phyloP scores from a whole-genome alignment of 345 rosid genomes.

The Populus simonii region DNA sequence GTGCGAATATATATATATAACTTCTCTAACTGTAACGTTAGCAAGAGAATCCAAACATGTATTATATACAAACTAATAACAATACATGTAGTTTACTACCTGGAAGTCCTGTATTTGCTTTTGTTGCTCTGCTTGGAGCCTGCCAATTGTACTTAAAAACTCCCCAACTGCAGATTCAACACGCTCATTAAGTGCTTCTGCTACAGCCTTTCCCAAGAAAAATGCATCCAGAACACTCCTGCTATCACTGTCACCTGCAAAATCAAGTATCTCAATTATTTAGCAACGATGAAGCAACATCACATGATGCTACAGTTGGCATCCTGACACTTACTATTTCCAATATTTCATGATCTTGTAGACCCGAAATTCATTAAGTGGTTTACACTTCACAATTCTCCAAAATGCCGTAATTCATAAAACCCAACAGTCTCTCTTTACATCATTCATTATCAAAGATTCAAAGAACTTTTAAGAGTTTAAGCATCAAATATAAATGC shows the following conservation, averaged over 20 bases:
- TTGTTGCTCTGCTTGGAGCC: constrained; percentile 87
- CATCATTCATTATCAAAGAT: background rate
- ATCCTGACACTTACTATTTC: background rate
- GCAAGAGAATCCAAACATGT: too few species aligned
- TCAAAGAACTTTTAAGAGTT: background rate
- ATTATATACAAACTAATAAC: background rate
- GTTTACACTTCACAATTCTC: background rate
- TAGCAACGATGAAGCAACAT: background rate
- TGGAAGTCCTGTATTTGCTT: constrained; percentile 85
- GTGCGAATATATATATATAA: too few species aligned
- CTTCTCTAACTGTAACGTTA: too few species aligned
- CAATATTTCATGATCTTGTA: background rate
- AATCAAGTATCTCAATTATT: constrained; percentile 7
- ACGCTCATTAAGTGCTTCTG: constrained; percentile 79
- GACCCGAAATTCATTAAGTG: background rate
- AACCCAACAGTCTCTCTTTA: background rate
- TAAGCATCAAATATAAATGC: background rate
- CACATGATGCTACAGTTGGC: background rate
- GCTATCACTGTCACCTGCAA: constrained; percentile 67
- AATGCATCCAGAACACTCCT: constrained; percentile 73
- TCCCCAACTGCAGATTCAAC: constrained; percentile 82
- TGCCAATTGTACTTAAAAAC: constrained; percentile 62
- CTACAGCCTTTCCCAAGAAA: constrained; percentile 91
- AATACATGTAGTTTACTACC: constrained; percentile 33
- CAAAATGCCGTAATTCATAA: too few species aligned